Percentiles rank a stretch among this genome's conserved stretches.
Evolutionary conservation across 2,329 filamentous ascomycete genomes (phyloP).

Genomic region (Diaporthe nobilis): DNA sequence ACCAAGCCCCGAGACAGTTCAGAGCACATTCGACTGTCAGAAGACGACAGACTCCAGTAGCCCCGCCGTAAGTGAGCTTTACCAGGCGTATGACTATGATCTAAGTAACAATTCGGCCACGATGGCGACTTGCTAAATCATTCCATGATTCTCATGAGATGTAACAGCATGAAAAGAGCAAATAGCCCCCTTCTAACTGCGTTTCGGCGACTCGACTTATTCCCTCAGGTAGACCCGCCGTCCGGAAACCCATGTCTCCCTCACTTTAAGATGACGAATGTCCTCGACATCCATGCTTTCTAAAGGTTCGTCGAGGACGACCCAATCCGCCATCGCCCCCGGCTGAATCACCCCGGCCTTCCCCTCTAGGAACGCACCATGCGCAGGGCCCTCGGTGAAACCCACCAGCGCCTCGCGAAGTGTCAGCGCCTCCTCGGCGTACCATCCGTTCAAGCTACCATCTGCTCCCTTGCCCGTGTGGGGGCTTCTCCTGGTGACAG

Average conservation of each 20-base stretch:
- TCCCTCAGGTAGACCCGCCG: constrained; percentile 61
- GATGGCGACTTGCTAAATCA: no score
- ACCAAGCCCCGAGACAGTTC: not conserved
- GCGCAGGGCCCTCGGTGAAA: constrained; percentile 72
- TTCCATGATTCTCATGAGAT: not conserved
- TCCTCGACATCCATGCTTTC: constrained; percentile 64
- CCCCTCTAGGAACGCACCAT: constrained; percentile 71
- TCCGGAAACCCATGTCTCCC: constrained; percentile 79
- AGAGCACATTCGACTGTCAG: not conserved
- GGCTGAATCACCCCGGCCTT: constrained; percentile 70
- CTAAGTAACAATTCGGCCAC: not conserved
- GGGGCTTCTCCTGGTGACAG: constrained; percentile 73
- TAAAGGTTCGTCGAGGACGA: constrained; percentile 74
- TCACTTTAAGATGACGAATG: constrained; percentile 68
- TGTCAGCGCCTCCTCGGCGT: constrained; percentile 70
- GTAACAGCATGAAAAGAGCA: not conserved
- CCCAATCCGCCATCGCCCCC: constrained; percentile 78
- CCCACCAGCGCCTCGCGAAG: constrained; percentile 72
- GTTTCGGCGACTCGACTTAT: not conserved
- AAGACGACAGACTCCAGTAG: not conserved
- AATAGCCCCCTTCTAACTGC: not conserved
- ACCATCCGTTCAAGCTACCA: constrained; percentile 68
- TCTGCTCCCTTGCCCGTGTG: constrained; percentile 65
- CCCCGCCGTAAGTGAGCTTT: not conserved
- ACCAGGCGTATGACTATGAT: not conserved